Base-by-base conservation (phyloP, 1,284 basidiomycete species). In the Leccinum solheimii region DNA sequence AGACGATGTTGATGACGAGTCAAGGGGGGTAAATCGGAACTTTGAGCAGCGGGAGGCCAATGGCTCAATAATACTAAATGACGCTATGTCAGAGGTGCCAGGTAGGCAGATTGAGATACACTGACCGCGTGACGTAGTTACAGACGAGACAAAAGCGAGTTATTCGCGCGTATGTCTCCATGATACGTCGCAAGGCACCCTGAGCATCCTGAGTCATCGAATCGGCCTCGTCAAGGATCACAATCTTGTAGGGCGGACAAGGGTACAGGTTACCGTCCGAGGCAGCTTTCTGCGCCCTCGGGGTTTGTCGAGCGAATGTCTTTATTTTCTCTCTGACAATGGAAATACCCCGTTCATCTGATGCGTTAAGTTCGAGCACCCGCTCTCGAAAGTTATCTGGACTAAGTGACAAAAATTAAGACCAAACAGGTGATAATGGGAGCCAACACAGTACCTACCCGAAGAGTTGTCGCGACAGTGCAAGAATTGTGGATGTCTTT, bases 151-250 rank as follows among this genome's bases (percentile, higher is more conserved):
- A 99, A 79, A 99, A 99, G 5, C 97, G 85, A 38, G 97, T 99
- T 73, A 98, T 99, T 56, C 91, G 86, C 7, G 94, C 95, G 72
- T 99, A 96, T 40, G 90, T 96, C 78, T 99, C 97, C 97, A 99
- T 99, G 72, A 99, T 99, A 23, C 97, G 86, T 55, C 97, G 85
- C 50, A 99, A 80, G 0, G 97, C 97, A 54, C 91, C 95, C 77
- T 99, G 97, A 2, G 97, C 97, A 74, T 99, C 97, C 77, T 99
- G 97, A 7, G 97, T 99, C 97, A 99, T 99, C 13, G 94, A 97
- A 75, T 99, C 97, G 43, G 97, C 97, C 79, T 99, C 97, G 72
- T 99, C 97, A 19, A 99, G 85, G 65, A 99, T 98, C 74, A 99
- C 92, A 69, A 99, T 97, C 77, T 99, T 99, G 82, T 95, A 99